phyloP scores from a whole-genome alignment of 2,329 filamentous ascomycete genomes.

The Tothia fuscella region DNA sequence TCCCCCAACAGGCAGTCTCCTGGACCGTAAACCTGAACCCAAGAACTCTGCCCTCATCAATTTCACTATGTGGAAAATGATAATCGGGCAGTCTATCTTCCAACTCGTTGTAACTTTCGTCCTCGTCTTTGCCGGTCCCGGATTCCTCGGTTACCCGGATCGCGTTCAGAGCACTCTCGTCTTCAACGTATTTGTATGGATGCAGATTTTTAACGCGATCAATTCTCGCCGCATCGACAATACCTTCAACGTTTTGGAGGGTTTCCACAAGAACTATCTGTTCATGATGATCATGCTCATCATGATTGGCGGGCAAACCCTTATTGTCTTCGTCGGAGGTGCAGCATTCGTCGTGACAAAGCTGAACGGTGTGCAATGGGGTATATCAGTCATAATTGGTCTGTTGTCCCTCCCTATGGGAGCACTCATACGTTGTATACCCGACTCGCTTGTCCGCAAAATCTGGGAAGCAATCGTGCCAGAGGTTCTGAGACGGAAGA shows the following conservation, averaged over 20 bases:
- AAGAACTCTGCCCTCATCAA: slow-evolving; percentile 71
- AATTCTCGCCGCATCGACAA: slow-evolving; percentile 95
- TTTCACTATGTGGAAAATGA: slow-evolving; percentile 98
- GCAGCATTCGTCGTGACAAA: slow-evolving; percentile 62
- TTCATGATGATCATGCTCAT: slow-evolving; percentile 75
- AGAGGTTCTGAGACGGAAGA: slow-evolving; percentile 35
- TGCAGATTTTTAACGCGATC: slow-evolving; percentile 98
- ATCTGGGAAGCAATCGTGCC: slow-evolving; percentile 38
- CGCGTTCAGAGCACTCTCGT: slow-evolving; percentile 57
- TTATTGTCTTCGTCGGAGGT: slow-evolving; percentile 83
- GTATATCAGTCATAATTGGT: slow-evolving; percentile 71
- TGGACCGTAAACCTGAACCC: slow-evolving; percentile 67
- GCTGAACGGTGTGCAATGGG: slow-evolving; percentile 72
- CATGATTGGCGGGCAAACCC: slow-evolving; percentile 79
- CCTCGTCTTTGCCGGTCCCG: slow-evolving; percentile 62
- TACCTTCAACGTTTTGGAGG: slow-evolving; percentile 89
- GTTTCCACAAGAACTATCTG: slow-evolving; percentile 72
- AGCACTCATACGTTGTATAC: slow-evolving; percentile 67
- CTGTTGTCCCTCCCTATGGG: slow-evolving; percentile 77
- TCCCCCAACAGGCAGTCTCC: slow-evolving; percentile 68
- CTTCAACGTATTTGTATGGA: slow-evolving; percentile 98
- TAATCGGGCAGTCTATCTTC: slow-evolving; percentile 81
- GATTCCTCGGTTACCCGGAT: slow-evolving; percentile 47
- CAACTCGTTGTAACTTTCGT: slow-evolving; percentile 70
- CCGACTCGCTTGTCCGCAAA: slow-evolving; percentile 50